Conservation (phyloP, 2,329 filamentous ascomycete species). For the Colletotrichum sp. region DNA sequence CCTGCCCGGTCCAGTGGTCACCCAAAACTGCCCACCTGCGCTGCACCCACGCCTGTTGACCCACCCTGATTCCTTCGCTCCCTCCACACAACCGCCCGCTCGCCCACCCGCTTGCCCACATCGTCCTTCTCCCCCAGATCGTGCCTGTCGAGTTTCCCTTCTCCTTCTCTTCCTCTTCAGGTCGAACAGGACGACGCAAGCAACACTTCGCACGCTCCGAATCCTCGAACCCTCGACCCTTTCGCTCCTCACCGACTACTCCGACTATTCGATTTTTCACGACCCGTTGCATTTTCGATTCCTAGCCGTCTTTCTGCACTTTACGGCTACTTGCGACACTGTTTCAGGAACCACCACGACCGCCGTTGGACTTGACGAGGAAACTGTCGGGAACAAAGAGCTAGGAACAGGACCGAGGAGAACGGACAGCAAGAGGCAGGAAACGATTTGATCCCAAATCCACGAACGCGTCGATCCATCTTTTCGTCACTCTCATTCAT, state of each 20-base stretch:
- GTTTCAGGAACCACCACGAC: constrained; percentile 8
- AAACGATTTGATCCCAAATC: background rate
- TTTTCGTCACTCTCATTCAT: constrained; percentile 5
- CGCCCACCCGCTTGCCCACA: constrained; percentile 12
- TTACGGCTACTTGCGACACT: constrained; percentile 3
- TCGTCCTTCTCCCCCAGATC: constrained; percentile 20
- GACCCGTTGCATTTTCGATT: background rate
- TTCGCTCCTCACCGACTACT: background rate
- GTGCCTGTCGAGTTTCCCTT: constrained; percentile 9
- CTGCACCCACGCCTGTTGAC: constrained; percentile 6
- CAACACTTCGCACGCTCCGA: background rate
- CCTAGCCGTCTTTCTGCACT: background rate
- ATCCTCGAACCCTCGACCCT: background rate
- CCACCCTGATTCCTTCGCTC: constrained; percentile 8
- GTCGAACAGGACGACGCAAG: constrained; percentile 11
- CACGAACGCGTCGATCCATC: background rate
- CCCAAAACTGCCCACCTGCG: constrained; percentile 3
- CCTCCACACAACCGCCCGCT: constrained; percentile 10
- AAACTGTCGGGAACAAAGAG: background rate
- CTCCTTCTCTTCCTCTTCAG: background rate
- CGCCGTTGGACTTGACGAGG: background rate
- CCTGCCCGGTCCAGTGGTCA: background rate
- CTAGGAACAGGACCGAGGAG: background rate
- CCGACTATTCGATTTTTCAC: background rate
- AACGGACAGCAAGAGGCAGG: background rate